Evolutionary conservation across 164 flowering plant genomes (phyloP).

Genomic region (Umbellularia californica): DNA sequence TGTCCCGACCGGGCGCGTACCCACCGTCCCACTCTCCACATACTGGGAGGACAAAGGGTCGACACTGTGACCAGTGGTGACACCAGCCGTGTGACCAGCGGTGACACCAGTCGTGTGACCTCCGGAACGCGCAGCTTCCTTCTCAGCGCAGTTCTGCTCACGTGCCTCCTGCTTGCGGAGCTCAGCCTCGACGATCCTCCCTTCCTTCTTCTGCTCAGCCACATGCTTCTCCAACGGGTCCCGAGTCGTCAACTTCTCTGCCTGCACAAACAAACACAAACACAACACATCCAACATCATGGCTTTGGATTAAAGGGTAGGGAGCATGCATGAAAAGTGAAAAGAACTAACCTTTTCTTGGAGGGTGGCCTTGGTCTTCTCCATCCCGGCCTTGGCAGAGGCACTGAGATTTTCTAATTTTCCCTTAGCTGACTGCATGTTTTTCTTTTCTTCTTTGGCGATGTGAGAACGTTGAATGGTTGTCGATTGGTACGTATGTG

Average conservation of each 20-base stretch:
- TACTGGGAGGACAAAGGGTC: background rate
- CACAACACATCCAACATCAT: background rate
- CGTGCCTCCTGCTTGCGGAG: slow-evolving; percentile 36
- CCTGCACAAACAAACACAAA: background rate
- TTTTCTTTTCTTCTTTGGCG: slow-evolving; percentile 10
- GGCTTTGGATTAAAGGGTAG: too few species aligned
- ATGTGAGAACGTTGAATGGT: too few species aligned
- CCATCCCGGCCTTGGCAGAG: slow-evolving; percentile 49
- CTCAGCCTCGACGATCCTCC: slow-evolving; percentile 38
- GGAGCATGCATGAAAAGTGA: too few species aligned
- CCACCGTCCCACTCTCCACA: background rate
- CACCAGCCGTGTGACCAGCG: background rate
- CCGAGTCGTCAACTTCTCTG: slow-evolving; percentile 36
- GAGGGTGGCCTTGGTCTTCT: slow-evolving; percentile 39
- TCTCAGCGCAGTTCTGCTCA: slow-evolving; percentile 31
- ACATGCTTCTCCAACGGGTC: slow-evolving; percentile 43
- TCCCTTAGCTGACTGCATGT: slow-evolving; percentile 24
- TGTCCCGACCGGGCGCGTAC: background rate
- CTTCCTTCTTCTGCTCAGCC: slow-evolving; percentile 49
- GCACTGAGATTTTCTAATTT: slow-evolving; percentile 32
- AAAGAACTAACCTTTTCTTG: slow-evolving; percentile 35
- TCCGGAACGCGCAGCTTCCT: slow-evolving; percentile 4
- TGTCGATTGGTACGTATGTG: too few species aligned
- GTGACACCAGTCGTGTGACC: slow-evolving; percentile 22
- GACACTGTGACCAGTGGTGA: background rate